Evolutionary conservation across 2,329 filamentous ascomycete genomes (phyloP), one percentile per base, ranked within the genome.

Genomic region (Fusarium sp.): DNA sequence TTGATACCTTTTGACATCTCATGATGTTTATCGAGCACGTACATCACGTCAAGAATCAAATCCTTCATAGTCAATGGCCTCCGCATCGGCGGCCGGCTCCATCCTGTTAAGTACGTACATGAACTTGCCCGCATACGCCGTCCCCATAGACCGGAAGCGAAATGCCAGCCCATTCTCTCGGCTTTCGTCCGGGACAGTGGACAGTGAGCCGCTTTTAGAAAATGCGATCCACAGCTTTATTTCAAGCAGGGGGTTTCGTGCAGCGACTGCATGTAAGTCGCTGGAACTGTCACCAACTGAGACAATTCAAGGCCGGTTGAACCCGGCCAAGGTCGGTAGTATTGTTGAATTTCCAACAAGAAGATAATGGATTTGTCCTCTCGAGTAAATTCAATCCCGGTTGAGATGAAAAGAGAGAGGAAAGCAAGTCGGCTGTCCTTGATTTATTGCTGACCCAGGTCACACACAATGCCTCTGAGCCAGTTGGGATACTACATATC

Each of bases 121-220:
- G 27, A 57, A 58, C 44, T 45, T 41, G 25, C 27, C 40, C 20
- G 25, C 44, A 58, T 40, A 18, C 22, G 32, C 43, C 27, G 29
- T 40, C 41, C 67, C 49, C 20, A 41, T 45, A 32, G 48, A 63
- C 59, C 51, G 54, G 67, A 51, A 59, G 38, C 46, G 53, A 40
- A 38, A 54, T 25, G 7, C 22, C 43, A 59, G 47, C 44, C 10
- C 22, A 47, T 40, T 53, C 32, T 40, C 57, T 61, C 46, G 54
- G 59, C 56, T 66, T 58, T 69, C 34, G 24, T 41, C 52, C 41
- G 20, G 48, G 24, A 55, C 18, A 24, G n/a, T 30, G 20, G 25
- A 44, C 20, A 20, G 15, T 30, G 20, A 43, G 20, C 30, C 22
- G 38, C 34, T 20, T 29, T 15, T 15, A 34, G n/a, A 34, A 32